Conservation (phyloP, 108 stramenopile species). For the Cylindrotheca closterium region DNA sequence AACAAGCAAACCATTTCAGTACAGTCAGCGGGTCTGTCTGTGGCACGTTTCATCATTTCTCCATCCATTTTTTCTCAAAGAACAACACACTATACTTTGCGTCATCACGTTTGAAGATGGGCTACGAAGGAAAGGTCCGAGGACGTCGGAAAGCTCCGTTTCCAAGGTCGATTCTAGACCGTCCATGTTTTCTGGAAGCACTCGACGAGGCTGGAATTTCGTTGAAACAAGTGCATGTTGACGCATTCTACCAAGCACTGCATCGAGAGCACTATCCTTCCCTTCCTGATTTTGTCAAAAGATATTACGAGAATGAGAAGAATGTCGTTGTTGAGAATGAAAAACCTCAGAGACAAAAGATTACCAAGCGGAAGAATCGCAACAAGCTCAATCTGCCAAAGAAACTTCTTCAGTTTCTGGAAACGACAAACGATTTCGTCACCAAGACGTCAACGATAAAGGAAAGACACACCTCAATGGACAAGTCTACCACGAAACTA, state of each 20-base stretch:
- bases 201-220: slow-evolving; percentile 54
- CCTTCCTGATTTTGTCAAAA: slow-evolving; percentile 57
- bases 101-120: background rate
- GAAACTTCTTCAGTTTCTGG: slow-evolving; percentile 64
- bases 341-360: slow-evolving; percentile 47
- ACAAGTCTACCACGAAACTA: slow-evolving; percentile 80
- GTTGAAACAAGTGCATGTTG: slow-evolving; percentile 59
- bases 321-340: slow-evolving; percentile 4
- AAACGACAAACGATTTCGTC: slow-evolving; percentile 59
- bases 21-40: no score
- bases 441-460: slow-evolving; percentile 64
- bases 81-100: no score
- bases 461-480: slow-evolving; percentile 48
- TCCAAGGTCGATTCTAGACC: slow-evolving; percentile 78
- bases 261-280: slow-evolving; percentile 79
- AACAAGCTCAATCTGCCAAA: slow-evolving; percentile 54
- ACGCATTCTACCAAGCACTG: slow-evolving; percentile 68
- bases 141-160: slow-evolving; percentile 56
- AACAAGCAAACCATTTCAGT: no score
- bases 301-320: slow-evolving; percentile 46
- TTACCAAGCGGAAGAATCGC: slow-evolving; percentile 55
- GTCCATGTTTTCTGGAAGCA: slow-evolving; percentile 49
- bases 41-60: no score
- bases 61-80: no score
- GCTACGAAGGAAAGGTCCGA: background rate